Conservation (phyloP, 495 filamentous ascomycete species). For the Penicillium paxilli region DNA sequence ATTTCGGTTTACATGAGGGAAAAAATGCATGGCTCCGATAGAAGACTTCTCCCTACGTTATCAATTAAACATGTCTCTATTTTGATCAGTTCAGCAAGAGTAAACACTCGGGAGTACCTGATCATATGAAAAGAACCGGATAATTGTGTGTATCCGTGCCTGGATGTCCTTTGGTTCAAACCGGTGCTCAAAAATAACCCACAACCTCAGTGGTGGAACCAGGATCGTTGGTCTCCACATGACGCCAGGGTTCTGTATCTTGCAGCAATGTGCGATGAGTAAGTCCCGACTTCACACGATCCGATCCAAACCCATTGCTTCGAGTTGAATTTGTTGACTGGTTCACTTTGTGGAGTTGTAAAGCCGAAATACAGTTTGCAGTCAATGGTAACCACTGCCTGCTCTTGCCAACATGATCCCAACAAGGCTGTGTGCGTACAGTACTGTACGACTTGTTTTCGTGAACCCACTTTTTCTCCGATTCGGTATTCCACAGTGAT, state of each 20-base stretch:
- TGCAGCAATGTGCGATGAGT: constrained; percentile 5
- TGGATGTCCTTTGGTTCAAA: constrained; percentile 5
- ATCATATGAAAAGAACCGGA: too few relatives aligned
- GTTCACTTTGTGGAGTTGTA: not conserved
- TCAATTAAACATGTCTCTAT: too few relatives aligned
- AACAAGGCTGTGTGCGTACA: constrained; percentile 1
- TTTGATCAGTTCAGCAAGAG: too few relatives aligned
- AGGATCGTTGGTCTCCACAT: constrained; percentile 4
- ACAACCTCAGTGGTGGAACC: constrained; percentile 11
- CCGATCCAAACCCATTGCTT: too few relatives aligned
- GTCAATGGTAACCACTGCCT: too few relatives aligned
- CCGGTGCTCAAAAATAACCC: constrained; percentile 15
- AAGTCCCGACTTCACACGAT: constrained; percentile 5
- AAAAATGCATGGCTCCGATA: not conserved
- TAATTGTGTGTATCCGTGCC: not conserved
- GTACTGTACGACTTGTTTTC: too few relatives aligned
- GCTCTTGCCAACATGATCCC: not conserved
- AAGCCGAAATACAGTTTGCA: too few relatives aligned
- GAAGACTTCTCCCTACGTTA: too few relatives aligned
- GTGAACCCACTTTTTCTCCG: too few relatives aligned
- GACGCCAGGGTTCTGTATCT: not conserved
- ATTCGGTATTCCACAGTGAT: not conserved
- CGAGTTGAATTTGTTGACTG: not conserved
- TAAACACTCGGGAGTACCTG: too few relatives aligned
- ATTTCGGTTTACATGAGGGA: too few relatives aligned